Evolutionary conservation across 2,329 filamentous ascomycete genomes (phyloP), one percentile per base, ranked within the genome.

Genomic region (Drechslerella stenobrocha): DNA sequence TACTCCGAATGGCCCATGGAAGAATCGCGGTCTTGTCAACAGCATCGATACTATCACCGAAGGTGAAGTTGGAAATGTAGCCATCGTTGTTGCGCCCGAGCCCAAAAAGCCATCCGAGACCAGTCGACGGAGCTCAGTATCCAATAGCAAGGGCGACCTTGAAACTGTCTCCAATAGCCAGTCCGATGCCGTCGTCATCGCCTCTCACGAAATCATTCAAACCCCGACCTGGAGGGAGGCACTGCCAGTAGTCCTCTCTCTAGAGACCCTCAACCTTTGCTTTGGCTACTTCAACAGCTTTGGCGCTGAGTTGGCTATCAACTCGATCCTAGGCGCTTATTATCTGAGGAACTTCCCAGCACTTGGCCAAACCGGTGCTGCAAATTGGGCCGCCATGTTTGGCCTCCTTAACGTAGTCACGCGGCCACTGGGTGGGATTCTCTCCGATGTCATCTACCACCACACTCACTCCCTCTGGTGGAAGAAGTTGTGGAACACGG

Each of bases 1-100:
- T 74, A 91, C 89, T 0, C 90, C 90, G 0, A 87, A 84, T 0
- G 90, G 91, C 30, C 85, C 84, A 70, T 96, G 90, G 90, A 82
- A 83, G 4, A 86, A 92, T 35, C 84, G 89, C 26, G 80, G 84
- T 30, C 60, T 67, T 15, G 45, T 67, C 51, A 80, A 82, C 72
- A 77, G 78, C 7, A 72, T 79, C 26, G 52, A 52, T 37, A 51
- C 24, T n/a, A 45, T 50, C 8, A 71, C 73, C 8, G 72, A 74
- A 5, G 76, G 76, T 4, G 76, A 75, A 18, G 77, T 85, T 28
- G 13, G 22, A 18, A 42, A 20, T 18, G n/a, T 18, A 5, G 37
- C 37, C 2, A 32, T 59, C 13, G 81, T 84, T 35, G 71, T 77
- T 34, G 45, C 52, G 7, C 40, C 56, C 4, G 58, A 67, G 20